Conservation (phyloP, 441 rosid genomes). For the Syzygium syzygioides region DNA sequence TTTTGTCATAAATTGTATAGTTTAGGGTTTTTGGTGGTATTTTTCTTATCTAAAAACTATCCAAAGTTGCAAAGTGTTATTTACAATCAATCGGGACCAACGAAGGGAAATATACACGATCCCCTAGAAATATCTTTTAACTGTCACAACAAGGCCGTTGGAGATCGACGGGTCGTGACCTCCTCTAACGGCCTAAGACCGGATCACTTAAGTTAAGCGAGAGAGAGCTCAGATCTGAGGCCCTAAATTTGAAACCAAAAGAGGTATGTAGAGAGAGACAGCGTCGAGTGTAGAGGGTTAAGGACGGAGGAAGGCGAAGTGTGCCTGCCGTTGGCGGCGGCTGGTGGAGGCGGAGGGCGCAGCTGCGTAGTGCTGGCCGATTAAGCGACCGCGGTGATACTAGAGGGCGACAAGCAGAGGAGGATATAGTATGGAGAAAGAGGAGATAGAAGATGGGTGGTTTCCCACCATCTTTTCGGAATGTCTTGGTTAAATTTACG, state of each 20-base stretch:
- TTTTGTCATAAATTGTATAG: too few relatives aligned
- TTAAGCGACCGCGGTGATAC: not conserved
- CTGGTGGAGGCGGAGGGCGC: not conserved
- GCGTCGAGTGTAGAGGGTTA: not conserved
- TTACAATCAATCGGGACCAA: too few relatives aligned
- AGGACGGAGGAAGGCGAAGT: not conserved
- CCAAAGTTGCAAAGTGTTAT: too few relatives aligned
- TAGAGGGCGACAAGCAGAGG: not conserved
- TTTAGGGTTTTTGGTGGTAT: too few relatives aligned
- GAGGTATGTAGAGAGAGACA: not conserved
- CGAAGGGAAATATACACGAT: too few relatives aligned
- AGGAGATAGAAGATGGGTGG: not conserved
- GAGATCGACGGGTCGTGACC: too few relatives aligned
- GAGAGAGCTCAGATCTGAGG: too few relatives aligned
- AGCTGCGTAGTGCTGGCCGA: not conserved
- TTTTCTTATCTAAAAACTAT: too few relatives aligned
- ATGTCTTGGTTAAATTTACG: not conserved
- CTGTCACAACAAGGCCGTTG: too few relatives aligned
- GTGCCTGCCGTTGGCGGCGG: not conserved
- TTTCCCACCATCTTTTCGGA: not conserved
- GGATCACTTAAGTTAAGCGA: too few relatives aligned
- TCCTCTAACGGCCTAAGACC: too few relatives aligned
- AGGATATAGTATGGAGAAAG: not conserved
- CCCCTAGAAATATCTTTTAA: too few relatives aligned
- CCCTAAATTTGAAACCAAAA: not conserved